Evolutionary conservation across 495 filamentous ascomycete genomes (phyloP).

Genomic region (Pyrenula aspistea): DNA sequence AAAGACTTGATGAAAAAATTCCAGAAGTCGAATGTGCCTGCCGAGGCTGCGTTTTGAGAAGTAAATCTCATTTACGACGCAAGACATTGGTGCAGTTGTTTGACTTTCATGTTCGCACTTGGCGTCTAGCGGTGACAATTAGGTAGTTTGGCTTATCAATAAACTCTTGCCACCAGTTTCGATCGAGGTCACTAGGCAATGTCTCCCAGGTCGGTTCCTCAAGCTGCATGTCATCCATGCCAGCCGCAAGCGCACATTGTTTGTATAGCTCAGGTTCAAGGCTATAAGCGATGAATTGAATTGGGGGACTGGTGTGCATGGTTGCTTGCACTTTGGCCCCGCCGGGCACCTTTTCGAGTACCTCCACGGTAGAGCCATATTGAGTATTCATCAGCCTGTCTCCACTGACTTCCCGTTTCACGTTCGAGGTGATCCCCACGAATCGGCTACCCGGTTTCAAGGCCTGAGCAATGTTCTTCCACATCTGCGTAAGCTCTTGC

Average conservation of each 20-base stretch:
- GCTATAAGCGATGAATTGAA: background rate
- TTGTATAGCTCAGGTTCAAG: background rate
- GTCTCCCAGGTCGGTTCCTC: background rate
- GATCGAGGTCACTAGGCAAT: background rate
- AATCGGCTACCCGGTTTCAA: background rate
- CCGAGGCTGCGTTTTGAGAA: too few species aligned
- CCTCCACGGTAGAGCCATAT: background rate
- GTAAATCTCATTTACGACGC: too few species aligned
- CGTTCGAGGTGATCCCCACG: background rate
- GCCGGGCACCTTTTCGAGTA: background rate
- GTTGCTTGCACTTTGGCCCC: background rate
- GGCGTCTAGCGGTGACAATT: background rate
- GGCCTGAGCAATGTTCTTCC: background rate
- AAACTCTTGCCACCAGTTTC: background rate
- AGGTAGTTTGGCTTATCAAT: background rate
- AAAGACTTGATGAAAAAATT: too few species aligned
- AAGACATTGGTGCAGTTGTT: too few species aligned
- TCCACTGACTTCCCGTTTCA: background rate
- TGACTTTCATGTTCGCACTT: too few species aligned
- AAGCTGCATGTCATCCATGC: background rate
- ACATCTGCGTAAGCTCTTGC: background rate
- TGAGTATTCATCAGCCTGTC: background rate
- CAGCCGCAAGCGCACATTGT: background rate
- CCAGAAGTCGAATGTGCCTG: too few species aligned
- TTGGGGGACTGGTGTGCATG: background rate